Evolutionary conservation across 2,329 filamentous ascomycete species (phyloP), one percentile per base, ranked within the genome.

Genomic region (Penicillium sp.): DNA sequence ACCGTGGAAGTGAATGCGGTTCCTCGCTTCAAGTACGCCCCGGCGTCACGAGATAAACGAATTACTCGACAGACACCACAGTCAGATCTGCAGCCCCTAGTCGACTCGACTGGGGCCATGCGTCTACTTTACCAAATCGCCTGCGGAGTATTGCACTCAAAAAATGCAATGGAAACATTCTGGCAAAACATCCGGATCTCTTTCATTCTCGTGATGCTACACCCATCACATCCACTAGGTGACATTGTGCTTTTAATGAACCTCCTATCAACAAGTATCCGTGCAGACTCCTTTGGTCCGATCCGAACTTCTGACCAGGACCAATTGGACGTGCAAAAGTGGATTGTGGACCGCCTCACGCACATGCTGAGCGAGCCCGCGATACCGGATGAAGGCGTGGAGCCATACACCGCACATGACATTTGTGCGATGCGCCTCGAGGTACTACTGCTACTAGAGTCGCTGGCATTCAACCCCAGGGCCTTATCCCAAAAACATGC

Each of bases 401-500:
- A 72, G 9, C 71, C 74, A 2, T 78, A 77, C 58, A 70, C 69
- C 19, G 62, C 71, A 8, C 60, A 68, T 9, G 70, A 78, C 34
- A 72, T 79, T 36, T 73, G 71, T 46, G 68, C 73, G 25, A 72
- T 81, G 64, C 76, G 78, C 10, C 65, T 78, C 31, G 74, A 79
- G 48, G 78, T 76, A 13, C 68, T 81, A 40, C 69, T 74, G 3
- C 68, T 81, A 38, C 67, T 81, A n/a, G 71, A 73, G 23, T 67
- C 67, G 27, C 62, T 81, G 16, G 74, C 72, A 10, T 77, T 78
- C 59, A 74, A 74, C 36, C 67, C 70, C 5, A 78, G 79, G 23
- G 84, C 87, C 19, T 90, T 86, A 65, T 85, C 88, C 58, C 75
- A 73, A 23, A 80, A 83, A 53, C 78, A 83, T 50, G 84, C 86